These are phyloP conservation scores for Catharanthus roseus DNA, from an alignment of 257 asterid species.

Conservation along the genomic window DNA sequence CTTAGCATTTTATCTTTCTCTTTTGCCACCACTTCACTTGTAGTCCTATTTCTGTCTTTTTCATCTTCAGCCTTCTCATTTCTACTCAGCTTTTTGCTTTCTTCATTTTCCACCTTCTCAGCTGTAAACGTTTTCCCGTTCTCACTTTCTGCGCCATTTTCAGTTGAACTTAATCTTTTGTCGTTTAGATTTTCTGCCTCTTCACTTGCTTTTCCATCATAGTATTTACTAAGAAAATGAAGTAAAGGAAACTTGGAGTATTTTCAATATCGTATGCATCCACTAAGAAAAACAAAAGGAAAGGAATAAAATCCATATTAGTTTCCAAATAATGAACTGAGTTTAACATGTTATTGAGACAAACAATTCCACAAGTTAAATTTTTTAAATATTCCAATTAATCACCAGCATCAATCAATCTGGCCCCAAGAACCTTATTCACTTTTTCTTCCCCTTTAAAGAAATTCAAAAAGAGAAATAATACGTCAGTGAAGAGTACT, in stretches of 20 bases:
- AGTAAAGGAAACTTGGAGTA: conserved; percentile 1
- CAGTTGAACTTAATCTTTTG: background rate
- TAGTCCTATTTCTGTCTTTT: background rate
- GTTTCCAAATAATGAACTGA: background rate
- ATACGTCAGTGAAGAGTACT: no score
- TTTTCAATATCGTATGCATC: background rate
- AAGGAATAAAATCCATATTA: background rate
- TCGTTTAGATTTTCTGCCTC: background rate
- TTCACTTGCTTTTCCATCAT: background rate
- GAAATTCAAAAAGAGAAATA: background rate
- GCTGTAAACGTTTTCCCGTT: background rate
- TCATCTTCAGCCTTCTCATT: background rate
- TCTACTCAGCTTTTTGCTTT: background rate
- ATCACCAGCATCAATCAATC: background rate
- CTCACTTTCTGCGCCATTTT: background rate
- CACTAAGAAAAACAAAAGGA: background rate
- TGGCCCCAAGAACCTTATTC: background rate
- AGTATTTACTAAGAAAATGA: conserved; percentile 1
- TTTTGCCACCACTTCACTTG: background rate
- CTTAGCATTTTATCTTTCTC: background rate
- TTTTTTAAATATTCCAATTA: background rate
- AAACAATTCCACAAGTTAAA: background rate
- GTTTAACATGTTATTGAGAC: background rate
- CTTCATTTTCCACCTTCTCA: background rate
- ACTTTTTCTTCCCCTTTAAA: background rate